These are phyloP conservation scores for Cryptococcus hybrid DNA, from an alignment of 1,284 basidiomycete genomes.

Conservation along the genomic window DNA sequence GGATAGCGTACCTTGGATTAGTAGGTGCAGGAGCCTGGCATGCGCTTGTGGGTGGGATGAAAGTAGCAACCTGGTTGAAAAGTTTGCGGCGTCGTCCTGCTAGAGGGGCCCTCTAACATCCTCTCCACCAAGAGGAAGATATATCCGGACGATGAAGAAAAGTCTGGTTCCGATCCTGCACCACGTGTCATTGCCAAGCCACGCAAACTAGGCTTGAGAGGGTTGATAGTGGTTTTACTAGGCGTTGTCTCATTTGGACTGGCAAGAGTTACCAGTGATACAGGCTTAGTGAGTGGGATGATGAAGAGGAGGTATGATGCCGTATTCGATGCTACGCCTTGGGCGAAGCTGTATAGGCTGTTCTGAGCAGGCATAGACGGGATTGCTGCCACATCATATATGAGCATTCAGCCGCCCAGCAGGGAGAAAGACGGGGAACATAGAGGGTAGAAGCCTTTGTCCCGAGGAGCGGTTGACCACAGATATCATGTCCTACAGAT, in stretches of 20 bases:
- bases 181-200: background rate
- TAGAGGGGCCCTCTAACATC: background rate
- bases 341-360: conserved; percentile 10
- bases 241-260: conserved; percentile 32
- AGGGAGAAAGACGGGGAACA: no score
- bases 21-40: conserved; percentile 29
- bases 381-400: no score
- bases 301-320: conserved; percentile 32
- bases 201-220: conserved; percentile 23
- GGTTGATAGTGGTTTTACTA: conserved; percentile 22
- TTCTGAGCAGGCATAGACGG: background rate
- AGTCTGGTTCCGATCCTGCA: background rate
- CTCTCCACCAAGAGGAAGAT: background rate
- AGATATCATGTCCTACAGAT: no score
- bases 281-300: conserved; percentile 14
- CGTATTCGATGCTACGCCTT: conserved; percentile 23
- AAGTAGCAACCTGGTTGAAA: conserved; percentile 35
- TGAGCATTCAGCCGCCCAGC: no score
- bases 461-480: no score
- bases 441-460: no score
- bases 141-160: background rate
- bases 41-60: conserved; percentile 32
- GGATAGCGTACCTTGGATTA: conserved; percentile 22
- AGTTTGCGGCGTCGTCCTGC: conserved; percentile 1
- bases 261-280: conserved; percentile 27